Evolutionary conservation across 2,329 filamentous ascomycete genomes (phyloP).

Genomic region (Byssothecium circinans): DNA sequence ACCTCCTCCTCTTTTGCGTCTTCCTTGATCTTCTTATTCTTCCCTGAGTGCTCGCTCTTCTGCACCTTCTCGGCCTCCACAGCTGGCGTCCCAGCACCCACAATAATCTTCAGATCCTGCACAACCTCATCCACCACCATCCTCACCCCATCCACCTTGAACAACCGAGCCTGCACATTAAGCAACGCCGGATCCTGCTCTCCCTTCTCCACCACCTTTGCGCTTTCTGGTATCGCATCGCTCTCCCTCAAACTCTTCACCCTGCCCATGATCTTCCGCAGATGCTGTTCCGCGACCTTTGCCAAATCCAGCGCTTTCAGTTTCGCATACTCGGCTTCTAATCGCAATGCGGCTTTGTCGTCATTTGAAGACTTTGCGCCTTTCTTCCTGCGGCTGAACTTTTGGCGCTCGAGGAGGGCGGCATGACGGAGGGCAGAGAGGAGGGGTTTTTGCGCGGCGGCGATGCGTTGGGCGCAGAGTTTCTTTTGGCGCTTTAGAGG

Average conservation of each 20-base stretch:
- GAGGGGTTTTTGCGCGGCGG: constrained; percentile 61
- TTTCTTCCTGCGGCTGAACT: constrained; percentile 65
- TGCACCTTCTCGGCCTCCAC: constrained; percentile 9
- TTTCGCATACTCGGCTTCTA: constrained; percentile 64
- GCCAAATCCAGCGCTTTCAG: constrained; percentile 60
- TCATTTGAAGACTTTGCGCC: constrained; percentile 52
- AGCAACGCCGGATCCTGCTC: constrained; percentile 51
- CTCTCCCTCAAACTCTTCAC: constrained; percentile 60
- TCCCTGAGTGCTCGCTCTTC: constrained; percentile 8
- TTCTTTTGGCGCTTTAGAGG: constrained; percentile 21
- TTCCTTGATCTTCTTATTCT: constrained; percentile 21
- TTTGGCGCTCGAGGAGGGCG: constrained; percentile 78
- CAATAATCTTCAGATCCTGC: constrained; percentile 45
- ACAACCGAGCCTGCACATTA: constrained; percentile 62
- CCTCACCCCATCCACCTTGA: constrained; percentile 62
- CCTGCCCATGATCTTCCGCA: constrained; percentile 59
- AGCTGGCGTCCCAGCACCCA: constrained; percentile 18
- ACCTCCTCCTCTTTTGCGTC: constrained; percentile 15
- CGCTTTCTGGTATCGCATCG: constrained; percentile 49
- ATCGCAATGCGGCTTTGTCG: constrained; percentile 54
- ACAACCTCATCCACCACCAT: constrained; percentile 54
- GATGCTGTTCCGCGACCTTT: constrained; percentile 54
- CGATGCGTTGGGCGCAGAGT: constrained; percentile 48
- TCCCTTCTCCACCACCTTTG: constrained; percentile 41
- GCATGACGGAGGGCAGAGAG: constrained; percentile 67